These are phyloP conservation scores for Colletotrichum sp. DNA, from an alignment of 2,329 filamentous ascomycete species.

Conservation along the genomic window DNA sequence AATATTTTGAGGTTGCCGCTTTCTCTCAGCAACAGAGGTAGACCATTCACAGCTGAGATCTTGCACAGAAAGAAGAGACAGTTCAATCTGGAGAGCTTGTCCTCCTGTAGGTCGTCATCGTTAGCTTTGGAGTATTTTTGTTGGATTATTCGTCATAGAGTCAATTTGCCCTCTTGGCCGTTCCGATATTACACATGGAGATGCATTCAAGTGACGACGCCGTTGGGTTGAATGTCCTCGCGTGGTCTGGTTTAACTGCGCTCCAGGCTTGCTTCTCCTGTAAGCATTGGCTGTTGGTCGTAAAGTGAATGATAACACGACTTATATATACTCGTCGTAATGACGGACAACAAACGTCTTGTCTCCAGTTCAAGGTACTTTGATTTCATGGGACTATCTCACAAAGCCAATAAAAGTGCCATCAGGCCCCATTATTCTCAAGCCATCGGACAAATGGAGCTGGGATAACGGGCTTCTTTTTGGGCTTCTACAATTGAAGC, in stretches of 20 bases:
- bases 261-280: neutral
- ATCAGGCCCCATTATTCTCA: accelerated
- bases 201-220: neutral
- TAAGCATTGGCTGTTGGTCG: neutral
- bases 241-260: neutral
- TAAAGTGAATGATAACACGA: neutral
- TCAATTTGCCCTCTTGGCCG: neutral
- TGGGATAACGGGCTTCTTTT: too few species aligned
- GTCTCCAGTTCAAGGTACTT: neutral
- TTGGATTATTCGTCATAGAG: neutral
- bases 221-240: neutral
- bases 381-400: neutral
- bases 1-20: neutral
- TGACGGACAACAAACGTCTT: neutral
- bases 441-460: neutral
- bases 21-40: neutral
- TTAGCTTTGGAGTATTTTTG: neutral
- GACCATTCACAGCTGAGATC: neutral
- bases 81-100: neutral
- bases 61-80: neutral
- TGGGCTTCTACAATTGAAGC: neutral
- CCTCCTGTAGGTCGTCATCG: neutral
- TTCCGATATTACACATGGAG: neutral
- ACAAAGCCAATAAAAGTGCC: accelerated
- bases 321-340: accelerated